Conservation (phyloP, 257 asterid species). For the Nicotiana otophora region DNA sequence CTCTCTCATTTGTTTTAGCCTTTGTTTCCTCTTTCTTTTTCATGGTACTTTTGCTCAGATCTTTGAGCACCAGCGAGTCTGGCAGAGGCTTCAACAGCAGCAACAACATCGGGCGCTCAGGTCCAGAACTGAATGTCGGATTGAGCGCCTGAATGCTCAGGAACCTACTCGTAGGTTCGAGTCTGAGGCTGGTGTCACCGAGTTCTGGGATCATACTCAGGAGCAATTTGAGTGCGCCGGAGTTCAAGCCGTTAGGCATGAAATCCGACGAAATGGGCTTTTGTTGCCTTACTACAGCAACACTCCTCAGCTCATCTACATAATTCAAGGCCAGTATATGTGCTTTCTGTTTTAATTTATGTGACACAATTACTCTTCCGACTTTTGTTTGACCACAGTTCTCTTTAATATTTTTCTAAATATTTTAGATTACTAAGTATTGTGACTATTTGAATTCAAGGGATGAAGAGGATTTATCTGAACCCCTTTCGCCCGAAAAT, state of each 20-base stretch:
- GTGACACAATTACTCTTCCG: too few species aligned
- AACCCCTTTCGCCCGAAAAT: too few species aligned
- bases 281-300: constrained; percentile 44
- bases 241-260: constrained; percentile 26
- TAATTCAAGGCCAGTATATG: constrained; percentile 28
- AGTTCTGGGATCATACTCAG: constrained; percentile 31
- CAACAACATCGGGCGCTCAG: constrained; percentile 44
- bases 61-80: constrained; percentile 23
- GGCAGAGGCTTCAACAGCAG: constrained; percentile 15
- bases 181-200: constrained; percentile 40
- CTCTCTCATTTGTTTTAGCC: constrained; percentile 11
- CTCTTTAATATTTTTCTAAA: background rate
- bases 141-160: constrained; percentile 36
- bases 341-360: background rate
- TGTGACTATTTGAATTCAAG: too few species aligned
- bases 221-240: constrained; percentile 47
- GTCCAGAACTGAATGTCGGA: constrained; percentile 35
- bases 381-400: background rate
- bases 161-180: constrained; percentile 20
- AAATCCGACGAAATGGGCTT: constrained; percentile 38
- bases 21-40: constrained; percentile 19
- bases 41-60: constrained; percentile 26
- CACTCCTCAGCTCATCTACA: constrained; percentile 42
- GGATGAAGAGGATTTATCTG: too few species aligned
- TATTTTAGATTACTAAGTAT: too few species aligned